Conservation (phyloP, 2,329 filamentous ascomycete species). For the Knoxdaviesia proteae region DNA sequence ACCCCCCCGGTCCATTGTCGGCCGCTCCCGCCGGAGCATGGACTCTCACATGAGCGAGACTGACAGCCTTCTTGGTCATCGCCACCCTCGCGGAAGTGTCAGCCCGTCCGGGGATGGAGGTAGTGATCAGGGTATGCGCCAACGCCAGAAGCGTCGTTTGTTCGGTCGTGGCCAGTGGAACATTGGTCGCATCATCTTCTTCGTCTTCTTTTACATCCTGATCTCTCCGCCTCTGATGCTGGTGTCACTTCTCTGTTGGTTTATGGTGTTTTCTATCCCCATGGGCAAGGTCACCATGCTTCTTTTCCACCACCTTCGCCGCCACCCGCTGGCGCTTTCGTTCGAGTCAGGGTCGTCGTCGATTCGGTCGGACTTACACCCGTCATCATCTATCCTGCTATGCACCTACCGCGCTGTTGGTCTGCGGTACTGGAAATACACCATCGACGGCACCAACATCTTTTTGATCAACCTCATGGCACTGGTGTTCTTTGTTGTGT, state of each 20-base stretch:
- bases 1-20: constrained; percentile 57
- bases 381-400: constrained; percentile 69
- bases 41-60: constrained; percentile 72
- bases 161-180: constrained; percentile 96
- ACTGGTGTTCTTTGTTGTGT: constrained; percentile 82
- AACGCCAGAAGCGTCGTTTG: constrained; percentile 51
- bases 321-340: constrained; percentile 78
- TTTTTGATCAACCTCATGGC: constrained; percentile 95
- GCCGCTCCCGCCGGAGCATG: constrained; percentile 68
- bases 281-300: constrained; percentile 93
- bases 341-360: constrained; percentile 75
- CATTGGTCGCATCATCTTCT: constrained; percentile 83
- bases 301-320: constrained; percentile 73
- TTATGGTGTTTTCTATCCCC: constrained; percentile 91
- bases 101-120: constrained; percentile 12
- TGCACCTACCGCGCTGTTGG: constrained; percentile 96
- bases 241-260: constrained; percentile 80
- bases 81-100: constrained; percentile 13
- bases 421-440: constrained; percentile 97
- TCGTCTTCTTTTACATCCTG: constrained; percentile 84
- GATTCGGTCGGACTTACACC: constrained; percentile 47
- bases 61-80: constrained; percentile 61
- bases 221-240: constrained; percentile 71
- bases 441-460: constrained; percentile 93
- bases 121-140: constrained; percentile 2